Evolutionary conservation across 495 filamentous ascomycete genomes (phyloP), one percentile per base, ranked within the genome.

Genomic region (Penicillium ochrochloron): DNA sequence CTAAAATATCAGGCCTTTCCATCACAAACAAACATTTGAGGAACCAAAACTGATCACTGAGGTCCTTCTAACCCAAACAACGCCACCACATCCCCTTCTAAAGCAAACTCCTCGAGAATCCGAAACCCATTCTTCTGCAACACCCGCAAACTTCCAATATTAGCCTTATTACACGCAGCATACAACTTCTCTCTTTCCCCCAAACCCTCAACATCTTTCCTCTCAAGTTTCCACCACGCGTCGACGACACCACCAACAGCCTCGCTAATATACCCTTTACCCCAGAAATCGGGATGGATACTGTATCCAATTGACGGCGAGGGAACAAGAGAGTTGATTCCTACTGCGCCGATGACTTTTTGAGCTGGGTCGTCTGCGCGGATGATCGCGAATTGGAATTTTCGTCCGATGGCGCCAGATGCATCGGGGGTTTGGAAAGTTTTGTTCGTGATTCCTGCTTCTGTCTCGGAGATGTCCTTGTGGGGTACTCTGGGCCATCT

Each of bases 261-360:
- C 55, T 73, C 70, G 29, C 61, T 69, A 17, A 57, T 61, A 33
- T 64, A 73, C 3, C 70, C 66, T 39, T 62, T 66, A 0, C 66
- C 62, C 70, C 70, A 73, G 37, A 65, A 68, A 17, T 66, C 69
- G 7, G 73, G 71, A 35, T 76, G 70, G 15, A 74, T 60, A 14
- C 60, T 60, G 41, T 73, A 74, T 39, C 73, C 73, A 21, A 74
- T 54, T 0, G 71, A 74, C 4, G 73, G 73, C 0, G 69, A 64
- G 4, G 73, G 73, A 10, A 50, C 41, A 19, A 76, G 66, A 17
- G 67, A 29, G 55, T 76, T 76, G 0, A 76, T 56, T 1, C 67
- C 65, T 14, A 70, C 63, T 5, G 37, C 54, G 8, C 73, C 71
- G 25, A 76, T 66, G 7, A 73, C 64, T 21, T 39, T 66, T 50